Conservation (phyloP, 805 yeast genomes). For the Kuraishia cidri region DNA sequence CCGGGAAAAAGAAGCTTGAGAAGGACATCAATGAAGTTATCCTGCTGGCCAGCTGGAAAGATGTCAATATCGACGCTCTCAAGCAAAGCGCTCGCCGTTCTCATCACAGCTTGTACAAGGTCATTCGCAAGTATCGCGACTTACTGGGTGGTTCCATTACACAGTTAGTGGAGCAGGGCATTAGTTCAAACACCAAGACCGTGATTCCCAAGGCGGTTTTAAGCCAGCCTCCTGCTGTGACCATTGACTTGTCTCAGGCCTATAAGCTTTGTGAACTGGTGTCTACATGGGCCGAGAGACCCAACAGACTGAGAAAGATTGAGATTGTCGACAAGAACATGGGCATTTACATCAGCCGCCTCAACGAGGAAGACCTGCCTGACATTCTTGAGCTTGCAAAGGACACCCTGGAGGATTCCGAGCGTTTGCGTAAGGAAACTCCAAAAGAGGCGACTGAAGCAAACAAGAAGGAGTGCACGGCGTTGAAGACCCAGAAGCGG, state of each 20-base stretch:
- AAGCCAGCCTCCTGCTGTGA: neutral
- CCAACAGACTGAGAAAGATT: constrained; percentile 44
- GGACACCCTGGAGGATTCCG: constrained; percentile 47
- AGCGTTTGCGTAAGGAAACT: constrained; percentile 62
- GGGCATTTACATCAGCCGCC: constrained; percentile 28
- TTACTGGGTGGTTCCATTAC: constrained; percentile 43
- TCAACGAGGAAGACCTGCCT: constrained; percentile 30
- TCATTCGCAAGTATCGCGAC: constrained; percentile 73
- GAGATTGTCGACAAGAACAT: constrained; percentile 45
- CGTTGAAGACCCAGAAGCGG: constrained; percentile 74
- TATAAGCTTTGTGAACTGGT: constrained; percentile 20
- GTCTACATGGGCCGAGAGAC: constrained; percentile 46
- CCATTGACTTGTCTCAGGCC: neutral
- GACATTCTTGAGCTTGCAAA: constrained; percentile 44
- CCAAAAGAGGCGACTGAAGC: constrained; percentile 67
- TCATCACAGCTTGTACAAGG: constrained; percentile 74
- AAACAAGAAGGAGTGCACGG: constrained; percentile 58
- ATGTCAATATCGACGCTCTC: constrained; percentile 86
- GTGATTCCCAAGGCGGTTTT: neutral
- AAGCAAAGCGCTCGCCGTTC: constrained; percentile 91
- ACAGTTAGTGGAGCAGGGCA: constrained; percentile 51
- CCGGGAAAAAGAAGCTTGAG: constrained; percentile 46
- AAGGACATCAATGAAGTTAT: constrained; percentile 83
- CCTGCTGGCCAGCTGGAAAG: constrained; percentile 93
- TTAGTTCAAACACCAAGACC: constrained; percentile 13